Evolutionary conservation across 1,284 basidiomycete species (phyloP).

Genomic region (Pisolithus thermaeus): DNA sequence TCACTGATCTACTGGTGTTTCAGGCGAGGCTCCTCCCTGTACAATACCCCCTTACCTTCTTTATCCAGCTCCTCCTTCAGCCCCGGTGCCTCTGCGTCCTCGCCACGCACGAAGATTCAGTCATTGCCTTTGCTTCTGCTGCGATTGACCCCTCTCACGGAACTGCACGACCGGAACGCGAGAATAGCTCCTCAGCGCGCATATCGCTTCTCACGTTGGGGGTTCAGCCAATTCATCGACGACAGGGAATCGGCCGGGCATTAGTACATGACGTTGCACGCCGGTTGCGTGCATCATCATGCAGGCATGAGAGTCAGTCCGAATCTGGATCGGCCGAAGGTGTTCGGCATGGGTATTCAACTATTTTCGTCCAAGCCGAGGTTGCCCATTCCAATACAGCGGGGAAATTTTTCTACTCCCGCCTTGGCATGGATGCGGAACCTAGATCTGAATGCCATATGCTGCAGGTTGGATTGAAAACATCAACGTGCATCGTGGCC

Average conservation of each 20-base stretch:
- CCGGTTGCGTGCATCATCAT: constrained; percentile 14
- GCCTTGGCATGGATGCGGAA: constrained; percentile 20
- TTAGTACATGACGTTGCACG: constrained; percentile 37
- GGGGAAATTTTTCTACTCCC: constrained; percentile 23
- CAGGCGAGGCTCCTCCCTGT: constrained; percentile 37
- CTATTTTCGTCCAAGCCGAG: constrained; percentile 22
- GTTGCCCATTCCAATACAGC: constrained; percentile 20
- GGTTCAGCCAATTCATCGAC: constrained; percentile 43
- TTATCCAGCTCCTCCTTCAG: constrained; percentile 48
- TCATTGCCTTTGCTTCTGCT: constrained; percentile 49
- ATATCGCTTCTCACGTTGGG: constrained; percentile 54
- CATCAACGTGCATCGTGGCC: constrained; percentile 19
- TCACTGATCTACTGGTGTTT: constrained; percentile 18
- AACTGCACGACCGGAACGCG: constrained; percentile 4
- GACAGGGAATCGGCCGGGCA: constrained; percentile 43
- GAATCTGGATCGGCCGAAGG: not conserved
- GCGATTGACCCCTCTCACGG: constrained; percentile 22
- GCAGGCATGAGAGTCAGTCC: not conserved
- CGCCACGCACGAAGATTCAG: constrained; percentile 30
- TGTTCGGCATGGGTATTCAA: constrained; percentile 2
- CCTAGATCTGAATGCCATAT: constrained; percentile 13
- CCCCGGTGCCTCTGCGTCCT: constrained; percentile 44
- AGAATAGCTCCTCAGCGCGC: constrained; percentile 24
- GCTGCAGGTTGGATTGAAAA: constrained; percentile 10
- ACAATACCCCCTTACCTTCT: constrained; percentile 45